Base-by-base conservation (phyloP, 768 basidiomycete species). In the Udeniomyces megalosporus region DNA sequence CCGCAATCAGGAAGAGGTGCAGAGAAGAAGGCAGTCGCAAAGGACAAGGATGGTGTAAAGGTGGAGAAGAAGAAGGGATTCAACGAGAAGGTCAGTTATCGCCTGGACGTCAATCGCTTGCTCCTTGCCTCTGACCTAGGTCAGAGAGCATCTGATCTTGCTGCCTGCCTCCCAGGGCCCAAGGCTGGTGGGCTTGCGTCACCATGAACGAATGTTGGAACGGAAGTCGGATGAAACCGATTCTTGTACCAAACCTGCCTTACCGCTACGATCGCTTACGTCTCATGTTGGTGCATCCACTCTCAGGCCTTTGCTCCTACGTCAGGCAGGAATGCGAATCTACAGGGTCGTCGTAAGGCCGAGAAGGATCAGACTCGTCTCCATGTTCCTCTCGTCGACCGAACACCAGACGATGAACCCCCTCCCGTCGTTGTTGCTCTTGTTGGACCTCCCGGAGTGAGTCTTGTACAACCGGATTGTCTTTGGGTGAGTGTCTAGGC, bases 351-450 rank as follows among this genome's bases (percentile, higher is more conserved):
- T 22, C 80, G 95, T 58, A 91, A 87, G 61, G 91, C 83, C 31
- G 95, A 99, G 71, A 81, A 83, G 59, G 90, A 95, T 71, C 93
- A 99, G 75, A 88, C 88, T 1, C 81, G 91, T 47, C 79, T 99
- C 0, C 95, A 99, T 73, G 95, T 97, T 7, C 95, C 95, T 15
- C 81, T 95, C 31, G 88, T 97, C 58, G 85, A 96, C 73, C 81
- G 95, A 55, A 96, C 90, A 11, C 93, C 95, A 4, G 73, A 73
- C 46, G 76, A 76, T 54, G 81, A 83, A 46, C 89, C 95, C 2
- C 93, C 95, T 2, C 95, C 95, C 4, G 82, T 97, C 68, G 82
- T 97, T 64, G 81, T 99, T 38, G 93, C 92, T 29, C 80, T 99
- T 54, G 92, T 96, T 44, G 95, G 95, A 0, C 92, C 95, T 31